These are phyloP conservation scores for Cruciata laevipes DNA, from an alignment of 257 asterid genomes.

Conservation along the genomic window DNA sequence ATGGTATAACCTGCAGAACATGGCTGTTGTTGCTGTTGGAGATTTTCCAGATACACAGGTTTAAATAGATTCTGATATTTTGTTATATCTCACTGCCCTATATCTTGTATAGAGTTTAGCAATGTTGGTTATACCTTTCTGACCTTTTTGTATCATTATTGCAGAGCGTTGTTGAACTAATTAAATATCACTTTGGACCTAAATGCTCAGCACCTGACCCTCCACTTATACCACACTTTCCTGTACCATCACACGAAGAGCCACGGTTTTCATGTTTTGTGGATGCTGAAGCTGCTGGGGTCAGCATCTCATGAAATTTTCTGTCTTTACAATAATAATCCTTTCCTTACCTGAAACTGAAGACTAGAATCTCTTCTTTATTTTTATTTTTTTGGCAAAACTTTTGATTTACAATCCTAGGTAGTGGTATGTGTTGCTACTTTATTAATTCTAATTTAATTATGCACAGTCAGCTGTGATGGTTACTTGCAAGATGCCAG, in stretches of 20 bases:
- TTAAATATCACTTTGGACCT: slow-evolving; percentile 66
- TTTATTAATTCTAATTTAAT: slow-evolving; percentile 20
- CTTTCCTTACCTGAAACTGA: neutral
- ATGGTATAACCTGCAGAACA: slow-evolving; percentile 84
- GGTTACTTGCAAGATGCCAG: slow-evolving; percentile 87
- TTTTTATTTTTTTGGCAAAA: no score
- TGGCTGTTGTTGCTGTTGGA: slow-evolving; percentile 94
- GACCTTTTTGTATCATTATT: slow-evolving; percentile 22
- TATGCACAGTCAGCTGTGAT: slow-evolving; percentile 84
- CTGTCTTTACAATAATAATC: slow-evolving; percentile 8
- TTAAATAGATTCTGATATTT: slow-evolving; percentile 4
- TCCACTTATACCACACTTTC: slow-evolving; percentile 56
- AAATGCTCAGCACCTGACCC: slow-evolving; percentile 53
- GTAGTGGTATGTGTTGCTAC: neutral
- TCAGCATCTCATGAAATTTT: slow-evolving; percentile 26
- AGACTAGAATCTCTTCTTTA: neutral
- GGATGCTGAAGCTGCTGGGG: slow-evolving; percentile 97
- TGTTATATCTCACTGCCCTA: neutral
- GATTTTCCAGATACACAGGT: slow-evolving; percentile 93
- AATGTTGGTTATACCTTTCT: slow-evolving; percentile 3
- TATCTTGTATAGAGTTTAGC: neutral
- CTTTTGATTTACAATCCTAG: neutral
- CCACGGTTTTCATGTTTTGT: slow-evolving; percentile 83
- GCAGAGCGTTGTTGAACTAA: slow-evolving; percentile 78
- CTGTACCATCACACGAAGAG: slow-evolving; percentile 75